Base-by-base conservation (phyloP, 2,329 filamentous ascomycete genomes). In the Talaromyces sp. region DNA sequence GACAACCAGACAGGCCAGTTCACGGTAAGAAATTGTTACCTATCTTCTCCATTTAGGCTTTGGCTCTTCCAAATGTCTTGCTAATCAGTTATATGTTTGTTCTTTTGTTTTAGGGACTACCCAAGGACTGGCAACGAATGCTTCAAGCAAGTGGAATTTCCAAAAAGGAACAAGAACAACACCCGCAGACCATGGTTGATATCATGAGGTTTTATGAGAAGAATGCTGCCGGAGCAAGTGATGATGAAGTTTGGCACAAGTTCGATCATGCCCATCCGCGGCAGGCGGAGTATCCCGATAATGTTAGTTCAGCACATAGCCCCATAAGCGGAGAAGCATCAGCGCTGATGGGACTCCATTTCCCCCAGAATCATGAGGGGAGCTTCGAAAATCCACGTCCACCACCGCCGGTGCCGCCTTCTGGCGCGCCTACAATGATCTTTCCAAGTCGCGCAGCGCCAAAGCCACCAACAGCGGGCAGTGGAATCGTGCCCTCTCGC, bases 151-250 rank as follows among this genome's bases (percentile, higher is more conserved):
- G 91, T 76, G 95, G 95, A 66, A 97, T 99, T 70, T 91, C 93
- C 31, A 92, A 96, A 79, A 93, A 95, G 78, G 95, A 98, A 75
- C 90, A 96, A 76, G 91, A 94, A 75, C 90, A 96, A 76, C 92
- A 98, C 72, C 95, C 95, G 2, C 92, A 98, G 76, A 93, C 94
- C 63, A 92, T 97, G 79, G 89, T 96, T 72, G 91, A 98, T 75
- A 95, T 99, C 70, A 89, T 99, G 77, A 91, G 89, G 63, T 98
- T 98, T 75, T 98, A 96, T 82, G 96, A 97, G 76, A 94, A 96
- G 79, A 96, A 92, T 66, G 89, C 91, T 30, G 91, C 94, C 68
- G 85, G 83, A 68, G 87, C 86, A 63, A 86, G 87, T 64, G 91
- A 96, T 72, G 54, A 56, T 30, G 90, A 91, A 69, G 89, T 95